These are phyloP conservation scores for Phytophthora citrophthora DNA, from an alignment of 352 stramenopile genomes.

Conservation along the genomic window DNA sequence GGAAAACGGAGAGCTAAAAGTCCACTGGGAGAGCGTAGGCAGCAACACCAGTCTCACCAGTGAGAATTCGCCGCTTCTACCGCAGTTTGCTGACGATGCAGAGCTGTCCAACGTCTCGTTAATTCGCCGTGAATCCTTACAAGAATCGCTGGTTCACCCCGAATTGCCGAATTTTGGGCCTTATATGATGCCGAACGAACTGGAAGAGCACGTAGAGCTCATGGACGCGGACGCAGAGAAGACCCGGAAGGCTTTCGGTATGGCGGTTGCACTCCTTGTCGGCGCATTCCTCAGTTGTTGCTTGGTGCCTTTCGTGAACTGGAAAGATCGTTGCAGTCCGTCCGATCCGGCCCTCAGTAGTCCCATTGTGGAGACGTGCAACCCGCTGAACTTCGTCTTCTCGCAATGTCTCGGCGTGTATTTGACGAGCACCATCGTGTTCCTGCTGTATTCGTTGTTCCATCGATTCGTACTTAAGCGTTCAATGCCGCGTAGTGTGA, in stretches of 20 bases:
- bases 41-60: constrained; percentile 31
- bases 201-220: constrained; percentile 66
- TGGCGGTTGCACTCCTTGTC: constrained; percentile 67
- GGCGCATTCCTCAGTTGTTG: constrained; percentile 77
- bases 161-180: constrained; percentile 86
- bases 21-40: constrained; percentile 14
- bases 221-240: constrained; percentile 55
- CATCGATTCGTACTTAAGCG: constrained; percentile 76
- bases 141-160: constrained; percentile 65
- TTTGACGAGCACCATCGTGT: constrained; percentile 74
- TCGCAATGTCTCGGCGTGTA: constrained; percentile 87
- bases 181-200: constrained; percentile 74
- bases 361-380: constrained; percentile 66
- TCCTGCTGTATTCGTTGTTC: constrained; percentile 81
- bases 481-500: constrained; percentile 83
- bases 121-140: constrained; percentile 51
- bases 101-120: constrained; percentile 14
- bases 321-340: constrained; percentile 66
- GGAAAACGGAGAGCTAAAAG: constrained; percentile 4
- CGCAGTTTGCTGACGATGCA: constrained; percentile 27
- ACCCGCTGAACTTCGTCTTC: constrained; percentile 86
- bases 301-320: constrained; percentile 81
- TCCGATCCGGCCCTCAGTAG: constrained; percentile 21
- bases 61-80: constrained; percentile 54
- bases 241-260: constrained; percentile 65